Evolutionary conservation across 106 monocot genomes (phyloP), one percentile per base, ranked within the genome.

Genomic region (Dendrobium catenatum): DNA sequence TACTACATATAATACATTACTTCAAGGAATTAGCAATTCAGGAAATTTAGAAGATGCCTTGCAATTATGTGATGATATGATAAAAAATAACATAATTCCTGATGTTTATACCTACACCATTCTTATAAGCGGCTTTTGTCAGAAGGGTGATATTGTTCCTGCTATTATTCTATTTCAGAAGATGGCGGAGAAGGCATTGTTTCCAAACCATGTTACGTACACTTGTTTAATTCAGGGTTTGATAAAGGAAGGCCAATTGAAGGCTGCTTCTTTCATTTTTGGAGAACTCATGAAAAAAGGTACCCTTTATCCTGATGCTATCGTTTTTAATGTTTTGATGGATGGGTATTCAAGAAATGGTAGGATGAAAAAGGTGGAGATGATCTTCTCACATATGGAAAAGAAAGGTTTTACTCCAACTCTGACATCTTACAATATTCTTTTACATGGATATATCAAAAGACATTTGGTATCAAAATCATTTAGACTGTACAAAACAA

Each of bases 91-190:
- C 68, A 76, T 91, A 26, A 31, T 82, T 40, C 93, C 91, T 72
- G 87, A 96, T 81, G 46, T 72, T 77, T 77, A 90, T 77, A 91
- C 91, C 47, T 90, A 87, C 82, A 92, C 88, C 33, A 91, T 90
- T 81, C 84, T 96, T 76, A 82, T 96, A 15, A 78, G 77, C 80
- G 91, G 90, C 20, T 91, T 96, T 51, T 89, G 93, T 80, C 85
- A 73, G 31, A 87, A 84, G 56, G 87, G 87, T 5, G 87, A 87
- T 76, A 54, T 88, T 79, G 70, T 93, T 85, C 91, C 89, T 70
- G 89, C 93, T 54, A 20, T 93, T 72, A 40, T 79, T 81, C 55
- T 93, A 27, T 83, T 90, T 26, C 74, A 87, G 16, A 88, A 83
- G 78, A 89, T 94, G 92, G 64, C 16, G 31, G 73, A 90, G 68